Evolutionary conservation across 345 rosid genomes (phyloP).

Genomic region (Melastoma malabathricum): DNA sequence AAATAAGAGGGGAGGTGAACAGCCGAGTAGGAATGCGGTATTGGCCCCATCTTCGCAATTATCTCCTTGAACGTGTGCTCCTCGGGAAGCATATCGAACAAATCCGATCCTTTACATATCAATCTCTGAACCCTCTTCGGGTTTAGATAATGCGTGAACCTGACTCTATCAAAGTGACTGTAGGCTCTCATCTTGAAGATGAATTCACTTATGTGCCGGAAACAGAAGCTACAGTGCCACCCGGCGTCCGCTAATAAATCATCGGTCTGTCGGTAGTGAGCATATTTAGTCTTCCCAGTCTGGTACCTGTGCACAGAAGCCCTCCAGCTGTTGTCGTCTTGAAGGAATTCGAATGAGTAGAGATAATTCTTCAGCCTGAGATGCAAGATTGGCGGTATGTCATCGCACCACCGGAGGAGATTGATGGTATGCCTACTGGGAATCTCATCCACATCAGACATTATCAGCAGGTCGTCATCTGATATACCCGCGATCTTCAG

Average conservation of each 20-base stretch:
- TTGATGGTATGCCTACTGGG: conserved; percentile 79
- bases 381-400: conserved; percentile 55
- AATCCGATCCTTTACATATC: conserved; percentile 48
- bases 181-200: conserved; percentile 60
- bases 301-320: conserved; percentile 63
- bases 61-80: conserved; percentile 51
- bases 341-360: conserved; percentile 71
- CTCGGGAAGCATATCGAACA: conserved; percentile 60
- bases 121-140: conserved; percentile 45
- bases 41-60: conserved; percentile 56
- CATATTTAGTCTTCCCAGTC: conserved; percentile 37
- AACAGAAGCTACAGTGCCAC: conserved; percentile 66
- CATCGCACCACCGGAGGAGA: conserved; percentile 75
- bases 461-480: conserved; percentile 70
- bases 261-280: conserved; percentile 48
- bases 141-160: conserved; percentile 38
- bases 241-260: conserved; percentile 47
- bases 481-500: conserved; percentile 55
- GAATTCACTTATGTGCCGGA: conserved; percentile 41
- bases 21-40: conserved; percentile 51
- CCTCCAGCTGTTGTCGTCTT: conserved; percentile 74
- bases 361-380: conserved; percentile 68
- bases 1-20: conserved; percentile 55
- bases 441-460: conserved; percentile 89
- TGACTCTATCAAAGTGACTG: conserved; percentile 47